Evolutionary conservation across 2,329 filamentous ascomycete genomes (phyloP).

Genomic region (Verticillium zaregamsianum): DNA sequence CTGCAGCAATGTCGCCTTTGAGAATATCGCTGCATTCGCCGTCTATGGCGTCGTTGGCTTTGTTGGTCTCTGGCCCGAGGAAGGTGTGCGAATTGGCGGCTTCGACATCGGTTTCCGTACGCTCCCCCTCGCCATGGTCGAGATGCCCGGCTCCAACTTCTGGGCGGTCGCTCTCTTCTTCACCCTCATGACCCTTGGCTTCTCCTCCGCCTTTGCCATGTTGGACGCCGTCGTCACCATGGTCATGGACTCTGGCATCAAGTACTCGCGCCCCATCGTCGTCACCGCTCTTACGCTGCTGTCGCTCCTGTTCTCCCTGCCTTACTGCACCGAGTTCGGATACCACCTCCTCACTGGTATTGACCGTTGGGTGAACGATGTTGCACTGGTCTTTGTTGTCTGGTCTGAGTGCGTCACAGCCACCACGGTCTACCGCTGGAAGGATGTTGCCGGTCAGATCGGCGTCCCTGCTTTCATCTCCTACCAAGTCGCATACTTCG

Average conservation of each 20-base stretch:
- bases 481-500: constrained; percentile 49
- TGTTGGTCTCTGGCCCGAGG: constrained; percentile 29
- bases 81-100: constrained; percentile 40
- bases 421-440: constrained; percentile 50
- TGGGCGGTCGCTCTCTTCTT: constrained; percentile 57
- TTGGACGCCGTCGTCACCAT: constrained; percentile 52
- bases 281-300: constrained; percentile 44
- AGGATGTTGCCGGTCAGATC: constrained; percentile 38
- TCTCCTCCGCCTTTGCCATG: constrained; percentile 57
- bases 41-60: constrained; percentile 53
- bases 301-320: constrained; percentile 50
- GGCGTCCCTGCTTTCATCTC: constrained; percentile 36
- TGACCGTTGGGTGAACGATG: constrained; percentile 53
- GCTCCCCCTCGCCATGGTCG: constrained; percentile 48
- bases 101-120: constrained; percentile 58
- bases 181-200: constrained; percentile 53
- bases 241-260: constrained; percentile 46
- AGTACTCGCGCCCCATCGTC: constrained; percentile 39
- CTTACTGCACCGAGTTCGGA: constrained; percentile 55
- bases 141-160: constrained; percentile 54
- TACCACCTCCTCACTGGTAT: constrained; percentile 51
- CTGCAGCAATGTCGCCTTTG: constrained; percentile 51
- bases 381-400: constrained; percentile 50
- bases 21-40: constrained; percentile 45
- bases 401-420: constrained; percentile 47